Base-by-base conservation (phyloP, 345 rosid genomes). In the Psidium guajava region DNA sequence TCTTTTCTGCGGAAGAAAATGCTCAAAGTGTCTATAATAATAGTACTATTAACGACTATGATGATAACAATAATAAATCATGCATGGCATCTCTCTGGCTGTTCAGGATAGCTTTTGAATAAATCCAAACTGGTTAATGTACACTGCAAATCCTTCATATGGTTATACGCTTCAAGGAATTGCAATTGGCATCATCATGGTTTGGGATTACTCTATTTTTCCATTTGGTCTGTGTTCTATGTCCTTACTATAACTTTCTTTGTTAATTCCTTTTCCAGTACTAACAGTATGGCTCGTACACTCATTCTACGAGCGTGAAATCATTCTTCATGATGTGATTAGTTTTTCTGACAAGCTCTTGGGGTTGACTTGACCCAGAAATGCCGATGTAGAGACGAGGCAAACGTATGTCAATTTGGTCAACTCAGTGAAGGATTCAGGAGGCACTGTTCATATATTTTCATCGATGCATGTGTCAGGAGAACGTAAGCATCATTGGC, bases 401-500 rank as follows among this genome's bases (percentile, higher is more conserved):
- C 77, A 88, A 84, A 94, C 92, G 88, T 95, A 96, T 84, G 96
- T 95, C 81, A 85, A 91, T 69, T 88, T 97, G 85, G 98, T 97
- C 75, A 88, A 92, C 82, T 96, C 98, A 0, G 98, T 96, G 69
- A 96, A 97, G 88, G 81, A 61, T 57, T 90, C 95, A 11, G 98
- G 99, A 42, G 99, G 98, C 75, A 90, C 89, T 36, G 95, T 88
- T 58, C 93, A 93, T 88, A 89, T 96, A 85, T 97, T 97, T 90
- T 97, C 99, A 13, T 92, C 98, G 2, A 96, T 96, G 99, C 99
- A 97, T 80, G 94, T 90, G 28, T 97, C 99, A 8, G 98, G 99
- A 82, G 99, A 96, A 89, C 98, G 99, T 97, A 74, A 93, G 98
- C 88, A 20, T 28, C 56, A 12, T 54, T n/a, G 52, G 51, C 50